Conservation (phyloP, 345 rosid species). For the Gossypium turneri region DNA sequence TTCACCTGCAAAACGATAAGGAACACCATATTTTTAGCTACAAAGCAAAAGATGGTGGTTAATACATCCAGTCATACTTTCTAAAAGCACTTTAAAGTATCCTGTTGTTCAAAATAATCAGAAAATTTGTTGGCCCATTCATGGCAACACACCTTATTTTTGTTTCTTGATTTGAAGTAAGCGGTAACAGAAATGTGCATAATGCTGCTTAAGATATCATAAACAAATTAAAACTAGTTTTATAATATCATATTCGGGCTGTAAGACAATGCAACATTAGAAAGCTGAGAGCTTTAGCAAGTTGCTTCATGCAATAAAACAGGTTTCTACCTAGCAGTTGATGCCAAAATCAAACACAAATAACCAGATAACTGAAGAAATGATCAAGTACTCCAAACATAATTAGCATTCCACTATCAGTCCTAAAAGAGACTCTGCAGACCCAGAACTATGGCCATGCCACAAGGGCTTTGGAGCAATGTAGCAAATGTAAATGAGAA, state of each 20-base stretch:
- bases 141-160: background rate
- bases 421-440: background rate
- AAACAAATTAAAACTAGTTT: constrained; percentile 2
- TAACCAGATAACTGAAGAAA: background rate
- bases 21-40: background rate
- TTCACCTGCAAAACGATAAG: constrained; percentile 44
- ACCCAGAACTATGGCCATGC: background rate
- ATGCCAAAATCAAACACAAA: background rate
- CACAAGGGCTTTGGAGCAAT: background rate
- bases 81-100: background rate
- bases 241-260: background rate
- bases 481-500: background rate
- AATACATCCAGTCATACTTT: background rate
- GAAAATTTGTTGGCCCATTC: background rate
- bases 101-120: background rate
- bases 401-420: background rate
- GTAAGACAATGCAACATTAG: background rate
- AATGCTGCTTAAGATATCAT: background rate
- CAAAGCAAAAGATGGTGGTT: background rate
- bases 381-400: background rate
- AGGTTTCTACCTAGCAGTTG: background rate
- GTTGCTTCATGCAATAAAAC: background rate
- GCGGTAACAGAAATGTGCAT: background rate
- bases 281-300: background rate
- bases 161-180: background rate